Percentiles rank a stretch among this genome's conserved stretches.
These are phyloP conservation scores for Delitschia confertaspora DNA, from an alignment of 495 filamentous ascomycete genomes.

Conservation along the genomic window DNA sequence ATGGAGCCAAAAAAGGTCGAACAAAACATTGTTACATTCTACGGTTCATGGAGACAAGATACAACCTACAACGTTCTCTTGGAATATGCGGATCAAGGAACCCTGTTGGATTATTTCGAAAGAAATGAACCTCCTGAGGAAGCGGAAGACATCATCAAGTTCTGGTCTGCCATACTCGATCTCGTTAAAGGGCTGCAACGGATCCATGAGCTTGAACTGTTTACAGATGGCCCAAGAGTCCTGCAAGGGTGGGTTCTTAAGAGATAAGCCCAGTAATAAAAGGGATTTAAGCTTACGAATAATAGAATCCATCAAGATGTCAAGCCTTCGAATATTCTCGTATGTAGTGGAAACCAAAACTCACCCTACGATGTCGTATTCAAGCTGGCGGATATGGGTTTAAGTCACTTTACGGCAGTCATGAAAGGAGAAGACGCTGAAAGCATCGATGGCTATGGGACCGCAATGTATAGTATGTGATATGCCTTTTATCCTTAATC, in stretches of 20 bases:
- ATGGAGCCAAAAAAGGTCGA: conserved; percentile 1
- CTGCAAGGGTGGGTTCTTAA: conserved; percentile 10
- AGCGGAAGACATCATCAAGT: conserved; percentile 34
- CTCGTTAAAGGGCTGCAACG: conserved; percentile 33
- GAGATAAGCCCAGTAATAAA: too few species aligned
- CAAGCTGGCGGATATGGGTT: conserved; percentile 20
- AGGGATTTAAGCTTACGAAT: neutral
- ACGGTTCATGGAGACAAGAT: conserved; percentile 38
- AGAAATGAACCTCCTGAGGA: conserved; percentile 27
- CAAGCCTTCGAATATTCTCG: conserved; percentile 21
- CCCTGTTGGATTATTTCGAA: conserved; percentile 37
- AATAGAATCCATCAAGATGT: conserved; percentile 21
- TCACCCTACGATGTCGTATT: conserved; percentile 13
- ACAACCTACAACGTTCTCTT: conserved; percentile 38
- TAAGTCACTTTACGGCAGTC: conserved; percentile 8
- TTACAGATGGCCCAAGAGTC: neutral
- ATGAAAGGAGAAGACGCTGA: neutral
- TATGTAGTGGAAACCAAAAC: neutral
- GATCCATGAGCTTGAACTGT: conserved; percentile 31
- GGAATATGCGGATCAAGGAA: conserved; percentile 41
- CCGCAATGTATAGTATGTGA: conserved; percentile 12
- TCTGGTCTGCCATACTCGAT: conserved; percentile 39
- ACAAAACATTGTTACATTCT: conserved; percentile 37
- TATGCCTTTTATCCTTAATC: neutral
- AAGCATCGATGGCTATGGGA: conserved; percentile 4